Conservation (phyloP, 371 early-diverging fungal genomes). For the Mortierella sp. region DNA sequence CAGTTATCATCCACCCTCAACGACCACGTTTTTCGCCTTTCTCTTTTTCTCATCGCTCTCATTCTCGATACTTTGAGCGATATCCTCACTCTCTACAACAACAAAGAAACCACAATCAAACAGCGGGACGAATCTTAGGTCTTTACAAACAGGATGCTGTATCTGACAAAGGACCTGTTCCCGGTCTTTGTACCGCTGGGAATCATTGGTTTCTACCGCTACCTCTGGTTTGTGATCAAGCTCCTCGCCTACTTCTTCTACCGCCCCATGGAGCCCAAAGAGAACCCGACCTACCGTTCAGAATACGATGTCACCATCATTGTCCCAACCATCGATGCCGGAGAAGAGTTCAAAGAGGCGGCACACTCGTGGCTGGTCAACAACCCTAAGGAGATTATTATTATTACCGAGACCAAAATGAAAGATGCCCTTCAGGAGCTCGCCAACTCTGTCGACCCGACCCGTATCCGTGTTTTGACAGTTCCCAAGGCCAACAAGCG, state of each 20-base stretch:
- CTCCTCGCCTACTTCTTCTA: constrained; percentile 69
- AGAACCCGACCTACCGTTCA: constrained; percentile 66
- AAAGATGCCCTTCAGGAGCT: constrained; percentile 64
- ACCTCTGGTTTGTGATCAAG: constrained; percentile 79
- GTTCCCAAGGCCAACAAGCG: constrained; percentile 78
- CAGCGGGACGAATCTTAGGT: too few species aligned
- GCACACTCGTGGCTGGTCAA: constrained; percentile 76
- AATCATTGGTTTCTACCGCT: constrained; percentile 81
- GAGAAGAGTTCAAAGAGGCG: constrained; percentile 80
- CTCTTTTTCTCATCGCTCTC: too few species aligned
- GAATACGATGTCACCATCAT: constrained; percentile 80
- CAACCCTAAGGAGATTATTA: constrained; percentile 75
- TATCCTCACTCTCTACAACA: too few species aligned
- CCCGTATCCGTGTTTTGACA: constrained; percentile 63
- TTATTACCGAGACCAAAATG: constrained; percentile 74
- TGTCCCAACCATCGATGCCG: constrained; percentile 85
- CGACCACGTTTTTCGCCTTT: too few species aligned
- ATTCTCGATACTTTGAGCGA: too few species aligned
- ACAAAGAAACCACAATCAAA: neutral
- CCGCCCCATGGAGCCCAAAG: constrained; percentile 65
- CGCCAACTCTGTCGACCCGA: constrained; percentile 64
- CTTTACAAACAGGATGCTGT: constrained; percentile 67
- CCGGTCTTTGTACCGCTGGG: constrained; percentile 83
- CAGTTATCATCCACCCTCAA: neutral
- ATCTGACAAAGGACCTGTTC: constrained; percentile 78